These are phyloP conservation scores for Crucibulum laeve DNA, from an alignment of 768 basidiomycete genomes.

Conservation along the genomic window DNA sequence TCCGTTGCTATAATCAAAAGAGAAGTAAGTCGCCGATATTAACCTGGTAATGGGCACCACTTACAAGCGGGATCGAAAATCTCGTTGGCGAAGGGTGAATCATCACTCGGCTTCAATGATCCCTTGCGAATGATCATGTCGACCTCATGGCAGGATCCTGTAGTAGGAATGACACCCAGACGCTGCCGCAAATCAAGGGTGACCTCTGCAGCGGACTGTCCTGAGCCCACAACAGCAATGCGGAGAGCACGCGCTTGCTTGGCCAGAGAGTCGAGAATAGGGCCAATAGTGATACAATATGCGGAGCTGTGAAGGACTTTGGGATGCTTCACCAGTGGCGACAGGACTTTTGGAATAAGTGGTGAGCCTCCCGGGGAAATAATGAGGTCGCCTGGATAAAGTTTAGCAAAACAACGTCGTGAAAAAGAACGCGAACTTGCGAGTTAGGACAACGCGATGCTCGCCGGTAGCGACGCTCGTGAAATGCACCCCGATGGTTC, in stretches of 20 bases:
- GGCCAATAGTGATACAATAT: constrained; percentile 33
- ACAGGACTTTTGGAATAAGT: constrained; percentile 32
- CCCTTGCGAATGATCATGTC: constrained; percentile 51
- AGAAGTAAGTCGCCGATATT: not conserved
- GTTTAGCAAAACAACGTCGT: not conserved
- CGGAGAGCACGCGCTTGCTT: constrained; percentile 22
- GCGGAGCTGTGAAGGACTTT: constrained; percentile 39
- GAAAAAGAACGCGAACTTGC: constrained; percentile 22
- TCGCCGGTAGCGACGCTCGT: constrained; percentile 29
- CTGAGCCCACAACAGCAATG: constrained; percentile 42
- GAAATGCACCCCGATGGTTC: constrained; percentile 33
- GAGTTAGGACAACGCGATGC: constrained; percentile 26
- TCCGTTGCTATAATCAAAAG: constrained; percentile 29
- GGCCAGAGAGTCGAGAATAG: constrained; percentile 25
- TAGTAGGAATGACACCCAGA: constrained; percentile 24
- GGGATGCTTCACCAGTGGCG: constrained; percentile 24
- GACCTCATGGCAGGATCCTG: constrained; percentile 27
- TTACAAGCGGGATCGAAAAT: constrained; percentile 46
- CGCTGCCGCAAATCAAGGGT: constrained; percentile 38
- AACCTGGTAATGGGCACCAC: constrained; percentile 9
- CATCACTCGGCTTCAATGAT: constrained; percentile 46
- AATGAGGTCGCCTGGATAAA: constrained; percentile 37
- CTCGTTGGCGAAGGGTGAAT: constrained; percentile 50
- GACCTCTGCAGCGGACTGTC: constrained; percentile 46
- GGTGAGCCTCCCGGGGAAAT: constrained; percentile 48